Conservation (phyloP, 805 yeast genomes). For the Pichia sporocuriosa region DNA sequence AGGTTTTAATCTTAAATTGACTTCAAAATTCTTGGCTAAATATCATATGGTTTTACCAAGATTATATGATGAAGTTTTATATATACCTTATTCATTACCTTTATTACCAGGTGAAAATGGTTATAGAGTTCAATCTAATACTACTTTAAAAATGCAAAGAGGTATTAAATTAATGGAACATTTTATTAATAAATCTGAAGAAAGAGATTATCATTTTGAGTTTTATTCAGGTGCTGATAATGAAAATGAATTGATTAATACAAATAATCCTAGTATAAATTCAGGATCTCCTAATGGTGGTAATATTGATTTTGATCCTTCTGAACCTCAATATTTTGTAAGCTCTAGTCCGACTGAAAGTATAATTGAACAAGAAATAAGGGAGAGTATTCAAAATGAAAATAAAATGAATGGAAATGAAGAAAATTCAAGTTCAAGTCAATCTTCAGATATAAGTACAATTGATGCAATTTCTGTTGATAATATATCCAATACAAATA, state of each 20-base stretch:
- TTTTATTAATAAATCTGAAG: constrained; percentile 73
- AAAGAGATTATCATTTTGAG: constrained; percentile 86
- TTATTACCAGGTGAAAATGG: constrained; percentile 79
- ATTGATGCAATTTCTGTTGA: too few relatives aligned
- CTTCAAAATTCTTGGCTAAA: constrained; percentile 55
- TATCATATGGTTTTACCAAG: constrained; percentile 83
- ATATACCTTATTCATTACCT: constrained; percentile 84
- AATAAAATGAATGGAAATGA: too few relatives aligned
- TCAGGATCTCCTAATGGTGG: constrained; percentile 8
- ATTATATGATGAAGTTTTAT: constrained; percentile 85
- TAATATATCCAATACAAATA: too few relatives aligned
- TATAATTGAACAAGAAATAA: constrained; percentile 16
- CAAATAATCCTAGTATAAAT: constrained; percentile 17
- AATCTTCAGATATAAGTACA: not conserved
- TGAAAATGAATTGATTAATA: constrained; percentile 13
- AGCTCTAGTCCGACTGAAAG: constrained; percentile 30
- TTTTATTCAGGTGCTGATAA: constrained; percentile 76
- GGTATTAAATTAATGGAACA: constrained; percentile 57
- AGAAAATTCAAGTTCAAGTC: constrained; percentile 5
- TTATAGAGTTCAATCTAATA: constrained; percentile 65
- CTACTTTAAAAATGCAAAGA: constrained; percentile 34
- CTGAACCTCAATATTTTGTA: constrained; percentile 87
- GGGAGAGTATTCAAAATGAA: constrained; percentile 7
- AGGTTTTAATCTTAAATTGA: constrained; percentile 58
- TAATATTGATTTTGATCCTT: constrained; percentile 66